Evolutionary conservation across 2,329 filamentous ascomycete genomes (phyloP).

Genomic region (Nigrospora oryzae): DNA sequence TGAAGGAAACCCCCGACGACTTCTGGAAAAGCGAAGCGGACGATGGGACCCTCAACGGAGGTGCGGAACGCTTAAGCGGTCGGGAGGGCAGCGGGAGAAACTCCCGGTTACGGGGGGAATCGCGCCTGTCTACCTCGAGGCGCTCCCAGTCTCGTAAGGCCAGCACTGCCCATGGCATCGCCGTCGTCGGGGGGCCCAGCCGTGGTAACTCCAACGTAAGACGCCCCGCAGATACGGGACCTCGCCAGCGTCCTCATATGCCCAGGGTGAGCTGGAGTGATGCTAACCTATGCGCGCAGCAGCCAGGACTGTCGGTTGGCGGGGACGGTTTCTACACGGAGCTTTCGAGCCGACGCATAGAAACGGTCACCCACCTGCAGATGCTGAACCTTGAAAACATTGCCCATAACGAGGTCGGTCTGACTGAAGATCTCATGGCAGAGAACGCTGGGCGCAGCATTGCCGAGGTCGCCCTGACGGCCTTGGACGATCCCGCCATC

Average conservation of each 20-base stretch:
- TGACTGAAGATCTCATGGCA: conserved; percentile 83
- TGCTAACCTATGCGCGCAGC: conserved; percentile 27
- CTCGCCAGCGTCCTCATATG: conserved; percentile 6
- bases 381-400: conserved; percentile 92
- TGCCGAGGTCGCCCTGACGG: conserved; percentile 69
- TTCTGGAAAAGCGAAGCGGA: conserved; percentile 72
- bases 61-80: conserved; percentile 36
- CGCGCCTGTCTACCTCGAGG: conserved; percentile 37
- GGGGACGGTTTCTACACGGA: conserved; percentile 41
- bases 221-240: conserved; percentile 10
- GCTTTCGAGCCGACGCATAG: conserved; percentile 47
- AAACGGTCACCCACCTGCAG: conserved; percentile 64
- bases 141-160: conserved; percentile 51
- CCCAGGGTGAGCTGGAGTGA: not conserved
- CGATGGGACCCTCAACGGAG: conserved; percentile 37
- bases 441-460: conserved; percentile 88
- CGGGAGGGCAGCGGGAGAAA: conserved; percentile 43
- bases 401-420: conserved; percentile 75
- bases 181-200: conserved; percentile 26
- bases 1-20: conserved; percentile 33
- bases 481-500: conserved; percentile 55
- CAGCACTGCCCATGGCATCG: conserved; percentile 26
- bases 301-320: conserved; percentile 15
- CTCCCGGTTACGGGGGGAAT: conserved; percentile 41
- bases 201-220: conserved; percentile 40